Percentiles rank a stretch among this genome's conserved stretches.
Conservation (phyloP, 78 protist species). For the Chrysochromulina parva region DNA sequence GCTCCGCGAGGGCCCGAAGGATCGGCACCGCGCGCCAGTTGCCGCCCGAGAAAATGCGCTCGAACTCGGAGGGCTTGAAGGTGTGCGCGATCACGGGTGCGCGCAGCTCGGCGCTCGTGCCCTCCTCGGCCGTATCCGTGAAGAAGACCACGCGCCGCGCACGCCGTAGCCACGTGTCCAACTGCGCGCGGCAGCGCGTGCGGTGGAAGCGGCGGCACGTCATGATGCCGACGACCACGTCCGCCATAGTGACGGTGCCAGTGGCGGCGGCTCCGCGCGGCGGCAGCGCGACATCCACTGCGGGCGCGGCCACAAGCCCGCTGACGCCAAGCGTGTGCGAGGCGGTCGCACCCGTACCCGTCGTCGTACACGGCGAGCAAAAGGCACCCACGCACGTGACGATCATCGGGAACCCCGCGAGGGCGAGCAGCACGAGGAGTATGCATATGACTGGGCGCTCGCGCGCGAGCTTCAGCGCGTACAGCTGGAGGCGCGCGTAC, state of each 20-base stretch:
- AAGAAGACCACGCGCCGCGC: neutral
- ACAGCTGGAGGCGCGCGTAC: no score
- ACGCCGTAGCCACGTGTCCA: neutral
- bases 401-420: no score
- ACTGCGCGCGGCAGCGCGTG: neutral
- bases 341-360: no score
- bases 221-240: conserved; percentile 4
- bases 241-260: neutral
- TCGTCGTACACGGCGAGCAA: no score
- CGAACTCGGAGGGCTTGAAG: neutral
- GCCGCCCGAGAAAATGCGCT: neutral
- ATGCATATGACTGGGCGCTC: no score
- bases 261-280: no score
- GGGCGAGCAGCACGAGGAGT: no score
- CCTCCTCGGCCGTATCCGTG: neutral
- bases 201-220: neutral
- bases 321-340: no score
- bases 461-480: no score
- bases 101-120: neutral
- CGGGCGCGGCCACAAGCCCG: no score
- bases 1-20: neutral
- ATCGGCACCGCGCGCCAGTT: conserved; percentile 21
- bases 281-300: no score
- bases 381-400: no score
- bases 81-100: neutral